Evolutionary conservation across 495 filamentous ascomycete species (phyloP).

Genomic region (Neohortaea acidophila): DNA sequence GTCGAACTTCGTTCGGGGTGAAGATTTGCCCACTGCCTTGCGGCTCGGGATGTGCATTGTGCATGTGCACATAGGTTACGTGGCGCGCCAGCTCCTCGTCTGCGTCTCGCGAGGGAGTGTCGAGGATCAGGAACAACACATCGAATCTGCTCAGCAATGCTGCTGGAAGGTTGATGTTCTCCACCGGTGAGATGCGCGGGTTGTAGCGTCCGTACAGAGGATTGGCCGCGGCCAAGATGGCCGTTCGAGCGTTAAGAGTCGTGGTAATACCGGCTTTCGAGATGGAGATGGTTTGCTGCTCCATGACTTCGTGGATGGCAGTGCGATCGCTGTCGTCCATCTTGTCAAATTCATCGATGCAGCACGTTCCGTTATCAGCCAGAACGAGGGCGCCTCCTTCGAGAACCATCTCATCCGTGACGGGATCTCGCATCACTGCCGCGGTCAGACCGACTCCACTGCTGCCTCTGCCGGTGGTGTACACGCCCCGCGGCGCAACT

Average conservation of each 20-base stretch:
- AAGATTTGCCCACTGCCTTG: slow-evolving; percentile 51
- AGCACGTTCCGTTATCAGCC: slow-evolving; percentile 97
- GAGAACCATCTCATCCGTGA: slow-evolving; percentile 97
- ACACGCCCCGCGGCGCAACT: slow-evolving; percentile 90
- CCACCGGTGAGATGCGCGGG: slow-evolving; percentile 85
- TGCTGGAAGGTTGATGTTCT: slow-evolving; percentile 96
- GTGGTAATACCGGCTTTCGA: slow-evolving; percentile 97
- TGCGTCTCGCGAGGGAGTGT: slow-evolving; percentile 71
- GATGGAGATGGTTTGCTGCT: slow-evolving; percentile 97
- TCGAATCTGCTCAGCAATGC: slow-evolving; percentile 94
- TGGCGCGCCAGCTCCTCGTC: slow-evolving; percentile 92
- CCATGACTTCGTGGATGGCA: slow-evolving; percentile 99
- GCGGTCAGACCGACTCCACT: slow-evolving; percentile 95
- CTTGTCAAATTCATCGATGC: slow-evolving; percentile 99
- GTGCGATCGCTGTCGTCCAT: slow-evolving; percentile 96
- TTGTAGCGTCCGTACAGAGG: slow-evolving; percentile 97
- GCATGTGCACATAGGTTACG: slow-evolving; percentile 95
- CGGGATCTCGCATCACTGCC: slow-evolving; percentile 94
- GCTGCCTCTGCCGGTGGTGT: slow-evolving; percentile 91
- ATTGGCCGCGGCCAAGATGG: slow-evolving; percentile 95
- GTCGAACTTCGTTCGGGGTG: slow-evolving; percentile 77
- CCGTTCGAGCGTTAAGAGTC: slow-evolving; percentile 86
- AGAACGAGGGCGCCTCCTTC: slow-evolving; percentile 92
- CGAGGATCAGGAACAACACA: slow-evolving; percentile 87
- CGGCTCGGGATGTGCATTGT: slow-evolving; percentile 79